Base-by-base conservation (phyloP, 495 filamentous ascomycete genomes). In the Podospora appendiculata region DNA sequence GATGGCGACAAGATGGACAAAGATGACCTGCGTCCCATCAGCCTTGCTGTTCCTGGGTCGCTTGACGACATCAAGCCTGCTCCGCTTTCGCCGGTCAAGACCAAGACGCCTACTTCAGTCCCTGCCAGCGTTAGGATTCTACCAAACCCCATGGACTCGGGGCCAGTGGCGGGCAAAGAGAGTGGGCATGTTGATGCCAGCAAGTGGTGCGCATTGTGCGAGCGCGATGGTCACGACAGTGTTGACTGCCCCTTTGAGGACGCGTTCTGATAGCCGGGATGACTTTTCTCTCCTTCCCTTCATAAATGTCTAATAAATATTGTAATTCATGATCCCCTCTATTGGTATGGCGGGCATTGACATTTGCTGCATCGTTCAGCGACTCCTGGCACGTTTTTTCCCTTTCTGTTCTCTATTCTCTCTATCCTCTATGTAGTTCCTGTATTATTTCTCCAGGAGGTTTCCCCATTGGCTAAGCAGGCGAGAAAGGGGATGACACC, bases 161-260 rank as follows among this genome's bases (percentile, higher is more conserved):
- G 82, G 4, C 85, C 88, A 14, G 79, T 87, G 10, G 85, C 88
- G 5, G 91, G 89, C 38, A 96, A 93, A 73, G 82, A 85, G 50
- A 88, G 80, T 46, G 84, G 83, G 1, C 73, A 87, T 35, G 78
- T 93, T 52, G 89, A 98, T 60, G 81, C 82, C 56, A 75, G 81
- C 51, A 95, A 93, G 70, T 99, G 93, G 93, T 99, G 93, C 71
- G 93, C 94, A 48, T 74, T 97, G 43, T 99, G 93, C 66, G 93
- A 99, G 74, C 80, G 86, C 49, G 94, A 97, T 62, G 93, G 93
- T 33, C 93, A 99, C 62, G 88, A 93, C 66, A 95, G 90, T 62
- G 89, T 94, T 53, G 88, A 94, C 66, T 97, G 92, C 73, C 92
- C 91, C 12, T 86, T 94, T 70, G 91, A 96, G 66, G 89, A 92